phyloP scores from a whole-genome alignment of 345 rosid species.

The Gynandropsis gynandra region DNA sequence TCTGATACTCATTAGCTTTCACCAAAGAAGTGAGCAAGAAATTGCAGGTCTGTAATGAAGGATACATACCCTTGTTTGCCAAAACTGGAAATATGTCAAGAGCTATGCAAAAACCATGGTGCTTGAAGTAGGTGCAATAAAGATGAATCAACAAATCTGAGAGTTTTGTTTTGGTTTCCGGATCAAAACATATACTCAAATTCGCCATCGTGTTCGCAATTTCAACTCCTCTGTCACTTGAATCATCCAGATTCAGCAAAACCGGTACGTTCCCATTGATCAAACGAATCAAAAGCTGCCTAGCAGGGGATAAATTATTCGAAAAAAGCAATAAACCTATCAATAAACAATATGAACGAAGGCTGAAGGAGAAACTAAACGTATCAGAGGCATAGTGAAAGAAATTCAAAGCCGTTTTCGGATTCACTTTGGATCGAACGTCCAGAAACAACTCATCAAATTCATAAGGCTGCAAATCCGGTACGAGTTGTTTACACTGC shows the following conservation, averaged over 20 bases:
- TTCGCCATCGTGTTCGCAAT: constrained; percentile 42
- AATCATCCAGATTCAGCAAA: constrained; percentile 14
- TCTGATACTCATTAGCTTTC: constrained; percentile 47
- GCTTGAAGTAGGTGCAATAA: constrained; percentile 53
- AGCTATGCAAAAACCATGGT: constrained; percentile 41
- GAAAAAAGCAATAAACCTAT: constrained; percentile 44
- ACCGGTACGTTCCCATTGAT: constrained; percentile 47
- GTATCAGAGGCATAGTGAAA: constrained; percentile 51
- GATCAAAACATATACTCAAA: constrained; percentile 29
- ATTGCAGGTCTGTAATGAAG: constrained; percentile 55
- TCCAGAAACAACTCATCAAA: constrained; percentile 45
- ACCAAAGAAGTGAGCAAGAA: constrained; percentile 54
- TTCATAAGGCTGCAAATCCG: constrained; percentile 42
- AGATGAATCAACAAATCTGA: constrained; percentile 57
- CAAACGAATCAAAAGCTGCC: constrained; percentile 53
- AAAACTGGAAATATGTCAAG: constrained; percentile 42
- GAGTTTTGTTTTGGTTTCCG: constrained; percentile 23
- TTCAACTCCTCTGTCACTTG: constrained; percentile 28
- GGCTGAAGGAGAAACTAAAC: constrained; percentile 52
- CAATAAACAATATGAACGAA: constrained; percentile 58
- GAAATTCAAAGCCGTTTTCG: constrained; percentile 52
- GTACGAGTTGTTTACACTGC: constrained; percentile 38
- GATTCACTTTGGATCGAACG: constrained; percentile 40
- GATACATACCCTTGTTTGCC: constrained; percentile 44
- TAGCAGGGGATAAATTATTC: constrained; percentile 44